Conservation (phyloP, 1,284 basidiomycete species). For the Cryptococcus maquisensis region DNA sequence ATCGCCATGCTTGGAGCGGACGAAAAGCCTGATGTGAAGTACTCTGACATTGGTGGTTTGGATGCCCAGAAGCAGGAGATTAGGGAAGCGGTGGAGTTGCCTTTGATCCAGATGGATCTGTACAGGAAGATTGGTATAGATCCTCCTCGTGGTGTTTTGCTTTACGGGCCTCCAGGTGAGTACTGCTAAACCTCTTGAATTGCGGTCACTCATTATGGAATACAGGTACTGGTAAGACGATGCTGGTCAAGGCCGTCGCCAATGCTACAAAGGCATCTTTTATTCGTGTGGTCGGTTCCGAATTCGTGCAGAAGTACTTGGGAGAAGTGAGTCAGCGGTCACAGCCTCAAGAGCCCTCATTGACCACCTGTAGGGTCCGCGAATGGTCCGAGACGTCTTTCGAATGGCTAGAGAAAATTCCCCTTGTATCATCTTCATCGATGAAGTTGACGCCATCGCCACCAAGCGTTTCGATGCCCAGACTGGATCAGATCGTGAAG, state of each 20-base stretch:
- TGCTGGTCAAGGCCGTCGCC: conserved; percentile 98
- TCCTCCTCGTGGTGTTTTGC: conserved; percentile 87
- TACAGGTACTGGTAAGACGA: conserved; percentile 94
- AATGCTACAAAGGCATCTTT: conserved; percentile 96
- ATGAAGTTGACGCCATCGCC: conserved; percentile 98
- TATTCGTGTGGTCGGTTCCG: conserved; percentile 96
- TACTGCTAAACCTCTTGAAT: not conserved
- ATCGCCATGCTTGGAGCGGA: conserved; percentile 91
- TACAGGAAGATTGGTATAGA: conserved; percentile 99
- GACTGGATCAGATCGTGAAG: conserved; percentile 97
- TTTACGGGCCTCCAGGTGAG: conserved; percentile 87
- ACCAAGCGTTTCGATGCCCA: conserved; percentile 99
- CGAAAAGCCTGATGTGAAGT: conserved; percentile 88
- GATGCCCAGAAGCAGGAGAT: conserved; percentile 99
- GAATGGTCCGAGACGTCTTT: conserved; percentile 99
- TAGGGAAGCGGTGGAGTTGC: conserved; percentile 95
- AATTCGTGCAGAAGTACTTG: conserved; percentile 99
- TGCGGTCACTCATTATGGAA: conserved; percentile 4
- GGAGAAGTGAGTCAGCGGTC: conserved; percentile 60
- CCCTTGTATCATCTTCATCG: conserved; percentile 98
- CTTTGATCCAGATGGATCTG: conserved; percentile 94
- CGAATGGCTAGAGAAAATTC: conserved; percentile 94
- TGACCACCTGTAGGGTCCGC: conserved; percentile 61
- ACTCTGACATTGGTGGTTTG: conserved; percentile 92
- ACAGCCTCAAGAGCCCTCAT: not conserved